phyloP scores from a whole-genome alignment of 306 rosid species.

The Lupinus albus region DNA sequence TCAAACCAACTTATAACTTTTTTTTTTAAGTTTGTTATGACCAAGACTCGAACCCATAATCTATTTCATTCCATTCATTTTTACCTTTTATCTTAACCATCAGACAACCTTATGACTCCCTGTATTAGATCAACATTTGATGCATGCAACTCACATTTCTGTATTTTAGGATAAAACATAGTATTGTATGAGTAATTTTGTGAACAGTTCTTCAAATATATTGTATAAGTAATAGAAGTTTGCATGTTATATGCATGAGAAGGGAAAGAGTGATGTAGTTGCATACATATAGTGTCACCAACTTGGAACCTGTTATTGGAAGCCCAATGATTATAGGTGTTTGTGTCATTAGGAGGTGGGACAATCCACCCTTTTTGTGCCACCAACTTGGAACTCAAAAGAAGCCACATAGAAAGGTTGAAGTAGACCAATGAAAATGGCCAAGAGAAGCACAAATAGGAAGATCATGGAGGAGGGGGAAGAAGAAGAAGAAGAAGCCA shows the following conservation, averaged over 20 bases:
- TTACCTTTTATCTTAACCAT: too few species aligned
- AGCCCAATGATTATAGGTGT: conserved; percentile 80
- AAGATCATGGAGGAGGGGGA: background rate
- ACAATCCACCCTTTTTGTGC: conserved; percentile 68
- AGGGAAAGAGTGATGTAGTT: background rate
- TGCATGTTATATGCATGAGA: background rate
- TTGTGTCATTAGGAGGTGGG: conserved; percentile 66
- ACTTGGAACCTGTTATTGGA: conserved; percentile 70
- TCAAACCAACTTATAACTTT: too few species aligned
- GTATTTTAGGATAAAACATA: too few species aligned
- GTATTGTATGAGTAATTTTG: too few species aligned
- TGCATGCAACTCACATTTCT: too few species aligned
- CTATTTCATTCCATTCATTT: too few species aligned
- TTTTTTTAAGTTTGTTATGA: too few species aligned
- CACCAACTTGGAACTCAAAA: conserved; percentile 79
- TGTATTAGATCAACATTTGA: too few species aligned
- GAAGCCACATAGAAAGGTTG: conserved; percentile 42
- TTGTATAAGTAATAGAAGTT: too few species aligned
- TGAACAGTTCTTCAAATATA: too few species aligned
- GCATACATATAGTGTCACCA: conserved; percentile 69
- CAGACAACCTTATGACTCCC: too few species aligned
- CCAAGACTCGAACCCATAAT: too few species aligned
- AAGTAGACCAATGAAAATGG: conserved; percentile 26
- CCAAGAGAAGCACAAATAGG: conserved; percentile 39
- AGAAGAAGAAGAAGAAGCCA: conserved; percentile 39